Evolutionary conservation across 495 filamentous ascomycete genomes (phyloP), one percentile per base, ranked within the genome.

Genomic region (Xylaria palmicola): DNA sequence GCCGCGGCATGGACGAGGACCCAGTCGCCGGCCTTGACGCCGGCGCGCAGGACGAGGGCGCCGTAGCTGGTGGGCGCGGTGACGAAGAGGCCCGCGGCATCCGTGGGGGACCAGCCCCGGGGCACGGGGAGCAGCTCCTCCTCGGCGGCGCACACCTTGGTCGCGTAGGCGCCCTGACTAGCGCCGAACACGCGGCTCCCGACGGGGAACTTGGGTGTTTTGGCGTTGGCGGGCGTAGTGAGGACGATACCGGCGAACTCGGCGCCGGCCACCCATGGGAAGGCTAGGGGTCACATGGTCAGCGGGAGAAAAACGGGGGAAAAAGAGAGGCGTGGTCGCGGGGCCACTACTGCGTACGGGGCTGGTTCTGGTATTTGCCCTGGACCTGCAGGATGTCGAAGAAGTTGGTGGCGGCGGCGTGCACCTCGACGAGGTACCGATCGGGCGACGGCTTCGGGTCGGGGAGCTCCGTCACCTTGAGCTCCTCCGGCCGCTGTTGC

Each of bases 1-100:
- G 93, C 93, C 0, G 91, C 93, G 12, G 93, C 93, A 75, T 98
- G 93, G 13, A 98, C 85, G 20, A 98, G 85, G 3, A 98, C 93
- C 72, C 81, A 91, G 62, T 98, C 93, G 0, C 91, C 92, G 2
- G 80, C 72, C 72, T 90, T 87, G 13, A 97, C 77, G 9, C 84
- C 81, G 0, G 91, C 93, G 30, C 93, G 79, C 13, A 85, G 82
- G 22, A 95, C 91, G 2, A 98, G 77, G 1, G 85, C 93, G 4
- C 89, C 91, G 69, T 96, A 98, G 58, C 88, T 90, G 0, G 93
- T 98, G 2, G 93, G 92, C 48, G 87, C 91, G 1, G 93, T 97
- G 4, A 97, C 90, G 69, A 94, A 96, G 20, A 98, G 74, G 0
- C 93, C 93, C 2, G 93, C 90, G 0, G 93, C 93, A 60, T 95